Evolutionary conservation across 2,329 filamentous ascomycete species (phyloP), one percentile per base, ranked within the genome.

Genomic region (Lecanicillium sp.): DNA sequence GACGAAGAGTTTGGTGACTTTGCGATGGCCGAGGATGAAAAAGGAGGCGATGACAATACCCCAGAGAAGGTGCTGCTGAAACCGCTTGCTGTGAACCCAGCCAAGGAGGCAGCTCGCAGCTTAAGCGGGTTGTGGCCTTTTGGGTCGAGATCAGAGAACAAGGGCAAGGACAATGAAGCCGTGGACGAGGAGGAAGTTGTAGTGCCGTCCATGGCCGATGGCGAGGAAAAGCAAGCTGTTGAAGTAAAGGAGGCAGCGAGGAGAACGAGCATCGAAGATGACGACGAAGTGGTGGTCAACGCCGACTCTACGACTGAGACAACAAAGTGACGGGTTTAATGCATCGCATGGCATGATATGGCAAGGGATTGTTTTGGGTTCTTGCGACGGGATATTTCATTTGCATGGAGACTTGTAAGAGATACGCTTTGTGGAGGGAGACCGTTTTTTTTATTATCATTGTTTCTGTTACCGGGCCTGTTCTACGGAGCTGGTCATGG

Each of bases 1-100:
- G 70, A 69, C 30, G 76, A 79, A 29, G 79, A 81, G 49, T 76
- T 84, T 60, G 80, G 79, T 12, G 81, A 84, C 42, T 83, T 83
- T 48, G 78, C 77, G 46, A 77, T 83, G 62, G 73, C 78, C 10
- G 77, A 80, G 53, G 62, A 70, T 36, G 63, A 62, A 10, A 48
- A 50, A 18, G 35, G 18, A 9, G 38, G 38, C n/a, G 47, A 50
- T 4, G 52, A 46, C 7, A 50, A 53, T 20, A 56, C 57, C 20
- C 53, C 56, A 5, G 61, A 67, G 11, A 64, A 61, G 18, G 60
- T 70, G n/a, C 62, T 79, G 3, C 57, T 78, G 40, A 71, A 73
- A 47, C 75, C 75, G 3, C 60, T 77, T 3, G 66, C 71, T 0
- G 63, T 77, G 6, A 71, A 78, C 38, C 72, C 72, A 2, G 60